Base-by-base conservation (phyloP, 257 asterid genomes). In the Ehretia macrophylla region DNA sequence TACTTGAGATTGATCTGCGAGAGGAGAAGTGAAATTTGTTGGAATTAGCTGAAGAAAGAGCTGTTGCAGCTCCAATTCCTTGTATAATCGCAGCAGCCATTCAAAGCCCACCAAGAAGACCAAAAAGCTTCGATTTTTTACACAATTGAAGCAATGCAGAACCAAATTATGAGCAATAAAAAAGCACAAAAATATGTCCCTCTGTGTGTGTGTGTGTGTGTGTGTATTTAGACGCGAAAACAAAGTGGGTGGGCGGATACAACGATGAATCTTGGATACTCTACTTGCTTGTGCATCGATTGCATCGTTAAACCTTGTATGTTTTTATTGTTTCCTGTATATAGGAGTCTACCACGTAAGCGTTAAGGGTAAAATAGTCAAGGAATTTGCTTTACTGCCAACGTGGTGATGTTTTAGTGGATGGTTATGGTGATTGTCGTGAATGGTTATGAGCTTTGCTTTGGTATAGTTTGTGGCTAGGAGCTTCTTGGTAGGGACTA, bases 31-130 rank as follows among this genome's bases (percentile, higher is more conserved):
- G 40, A 42, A 64, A 59, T 45, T 68, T 81, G 58, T 68, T 72
- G 62, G 64, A 76, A 74, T 70, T 74, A 56, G 67, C 68, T 46
- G 85, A 61, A 19, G 83, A 75, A 64, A 77, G 63, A 37, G 83
- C 78, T 65, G 78, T 51, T 21, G 74, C 59, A 56, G 85, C 84
- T 54, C 81, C 88, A 61, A 81, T 44, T 23, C 85, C 83, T 59
- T 75, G 83, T 17, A 59, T 37, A 44, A 80, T 58, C 11, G 47
- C 47, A 48, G 83, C 67, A 71, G 87, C 81, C 81, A 75, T 75
- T 68, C 53, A 76, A 50, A 50, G 5, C 17, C 0, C 16, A 11
- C 27, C 14, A 21, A 20, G 9, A 3, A 21, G 10, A 52, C 0
- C 27, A 52, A 21, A 52, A 52, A 3, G 17, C 14, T 4, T 27